Base-by-base conservation (phyloP, 2,329 filamentous ascomycete genomes). In the Fusarium virguliforme region DNA sequence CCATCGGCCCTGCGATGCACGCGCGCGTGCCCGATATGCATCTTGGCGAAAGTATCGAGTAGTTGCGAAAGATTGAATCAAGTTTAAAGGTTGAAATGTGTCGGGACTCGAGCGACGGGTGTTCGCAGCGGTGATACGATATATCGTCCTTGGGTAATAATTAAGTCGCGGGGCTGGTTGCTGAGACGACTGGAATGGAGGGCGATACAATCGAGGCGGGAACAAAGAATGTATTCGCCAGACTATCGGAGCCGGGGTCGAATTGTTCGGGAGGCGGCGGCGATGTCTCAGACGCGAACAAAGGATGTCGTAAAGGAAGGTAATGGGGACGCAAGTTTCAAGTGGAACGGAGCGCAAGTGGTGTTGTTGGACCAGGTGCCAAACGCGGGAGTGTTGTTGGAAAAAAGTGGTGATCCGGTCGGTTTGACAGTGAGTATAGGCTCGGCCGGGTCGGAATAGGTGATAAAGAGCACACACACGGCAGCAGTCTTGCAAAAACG, bases 21-120 rank as follows among this genome's bases (percentile, higher is more conserved):
- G 61, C 75, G 77, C 51, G 72, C 34, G 60, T 79, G 79, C 57
- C 71, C 68, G 61, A 70, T 60, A 66, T 73, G 74, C 79, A 81
- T 81, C n/a, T 74, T 78, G 69, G 60, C 46, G 48, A 37, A n/a
- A 54, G 30, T 58, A 12, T 24, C 3, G 30, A 38, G 37, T 34
- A 30, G 6, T 32, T 24, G 37, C 6, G n/a, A 41, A 26, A 24
- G 24, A 32, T 38, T 32, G 43, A 38, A 35, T 9, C 15, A 53
- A 46, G n/a, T 35, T 50, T 26, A 50, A 40, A 40, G 13, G 26
- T 35, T 13, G 51, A 54, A 18, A 26, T 22, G 61, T 30, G 62
- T 30, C 15, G 60, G 10, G 30, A 22, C 12, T 15, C 26, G 26
- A 34, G 53, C 46, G 40, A 28, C 9, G 8, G 46, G 43, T 51